These are phyloP conservation scores for Astragalus membranaceus DNA, from an alignment of 306 rosid genomes.

Conservation along the genomic window DNA sequence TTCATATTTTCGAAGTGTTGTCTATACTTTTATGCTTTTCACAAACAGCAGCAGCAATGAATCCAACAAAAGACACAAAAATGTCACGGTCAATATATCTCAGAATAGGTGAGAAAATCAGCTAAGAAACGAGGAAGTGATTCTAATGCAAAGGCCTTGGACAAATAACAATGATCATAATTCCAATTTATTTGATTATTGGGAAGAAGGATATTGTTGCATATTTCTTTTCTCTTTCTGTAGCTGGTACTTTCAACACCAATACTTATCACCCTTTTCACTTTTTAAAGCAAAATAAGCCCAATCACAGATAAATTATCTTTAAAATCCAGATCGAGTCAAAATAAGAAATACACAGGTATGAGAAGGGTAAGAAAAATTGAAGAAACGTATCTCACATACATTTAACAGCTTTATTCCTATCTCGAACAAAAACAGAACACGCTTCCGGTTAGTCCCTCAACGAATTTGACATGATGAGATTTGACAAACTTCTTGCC, in stretches of 20 bases:
- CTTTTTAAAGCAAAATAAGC: neutral
- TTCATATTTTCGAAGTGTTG: too few species aligned
- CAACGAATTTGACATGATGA: constrained; percentile 35
- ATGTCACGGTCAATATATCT: too few species aligned
- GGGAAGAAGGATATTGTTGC: too few species aligned
- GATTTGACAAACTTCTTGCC: constrained; percentile 53
- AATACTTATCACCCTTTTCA: neutral
- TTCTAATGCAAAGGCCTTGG: too few species aligned
- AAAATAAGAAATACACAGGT: neutral
- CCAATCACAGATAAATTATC: neutral
- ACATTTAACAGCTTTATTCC: constrained; percentile 43
- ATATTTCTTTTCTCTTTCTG: too few species aligned
- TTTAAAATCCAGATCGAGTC: neutral
- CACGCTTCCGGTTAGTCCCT: constrained; percentile 40
- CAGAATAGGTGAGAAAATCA: too few species aligned
- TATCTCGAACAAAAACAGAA: constrained; percentile 33
- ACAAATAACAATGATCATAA: too few species aligned
- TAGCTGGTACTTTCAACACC: neutral
- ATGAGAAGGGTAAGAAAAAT: neutral
- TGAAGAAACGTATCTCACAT: constrained; percentile 4
- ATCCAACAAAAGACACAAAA: too few species aligned
- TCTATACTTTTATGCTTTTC: too few species aligned
- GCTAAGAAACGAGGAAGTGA: too few species aligned
- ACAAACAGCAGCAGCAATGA: too few species aligned
- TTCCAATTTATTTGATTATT: too few species aligned